Percentiles rank a stretch among this genome's conserved stretches.
These are phyloP conservation scores for Globisporangium spinosum DNA, from an alignment of 352 stramenopile genomes.

Conservation along the genomic window DNA sequence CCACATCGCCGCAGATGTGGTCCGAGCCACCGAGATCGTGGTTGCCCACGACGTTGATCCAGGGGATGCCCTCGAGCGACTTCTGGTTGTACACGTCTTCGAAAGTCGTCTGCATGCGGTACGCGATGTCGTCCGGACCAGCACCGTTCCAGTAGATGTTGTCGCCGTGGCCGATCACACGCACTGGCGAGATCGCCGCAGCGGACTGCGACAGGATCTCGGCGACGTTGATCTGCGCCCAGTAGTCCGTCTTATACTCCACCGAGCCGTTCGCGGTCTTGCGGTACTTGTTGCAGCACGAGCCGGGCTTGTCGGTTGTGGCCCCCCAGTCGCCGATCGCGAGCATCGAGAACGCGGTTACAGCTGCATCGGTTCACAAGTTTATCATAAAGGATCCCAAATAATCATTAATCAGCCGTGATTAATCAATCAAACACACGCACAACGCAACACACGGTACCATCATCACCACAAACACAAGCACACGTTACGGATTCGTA, in stretches of 20 bases:
- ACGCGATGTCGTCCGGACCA: constrained; percentile 66
- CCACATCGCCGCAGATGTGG: constrained; percentile 83
- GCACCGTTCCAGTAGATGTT: constrained; percentile 90
- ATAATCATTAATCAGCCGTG: constrained; percentile 5
- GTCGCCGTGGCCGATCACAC: constrained; percentile 80
- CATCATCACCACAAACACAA: background rate
- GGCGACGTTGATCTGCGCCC: constrained; percentile 80
- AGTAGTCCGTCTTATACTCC: constrained; percentile 87
- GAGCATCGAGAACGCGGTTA: constrained; percentile 70
- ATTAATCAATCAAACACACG: constrained; percentile 8
- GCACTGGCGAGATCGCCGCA: constrained; percentile 53
- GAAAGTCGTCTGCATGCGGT: constrained; percentile 84
- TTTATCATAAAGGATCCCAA: constrained; percentile 9
- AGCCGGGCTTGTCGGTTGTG: constrained; percentile 82
- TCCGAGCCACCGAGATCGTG: constrained; percentile 85
- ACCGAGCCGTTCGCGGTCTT: constrained; percentile 76
- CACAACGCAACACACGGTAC: background rate
- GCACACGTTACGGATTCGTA: background rate
- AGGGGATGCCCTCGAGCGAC: constrained; percentile 66
- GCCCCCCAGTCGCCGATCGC: constrained; percentile 85
- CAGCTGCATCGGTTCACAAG: constrained; percentile 15
- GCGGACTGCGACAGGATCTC: constrained; percentile 77
- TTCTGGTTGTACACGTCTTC: constrained; percentile 84
- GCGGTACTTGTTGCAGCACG: constrained; percentile 88
- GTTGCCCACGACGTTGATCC: constrained; percentile 87